Percentiles rank a stretch among this genome's conserved stretches.
These are phyloP conservation scores for Streptanthus diversifolius DNA, from an alignment of 345 rosid species.

Conservation along the genomic window DNA sequence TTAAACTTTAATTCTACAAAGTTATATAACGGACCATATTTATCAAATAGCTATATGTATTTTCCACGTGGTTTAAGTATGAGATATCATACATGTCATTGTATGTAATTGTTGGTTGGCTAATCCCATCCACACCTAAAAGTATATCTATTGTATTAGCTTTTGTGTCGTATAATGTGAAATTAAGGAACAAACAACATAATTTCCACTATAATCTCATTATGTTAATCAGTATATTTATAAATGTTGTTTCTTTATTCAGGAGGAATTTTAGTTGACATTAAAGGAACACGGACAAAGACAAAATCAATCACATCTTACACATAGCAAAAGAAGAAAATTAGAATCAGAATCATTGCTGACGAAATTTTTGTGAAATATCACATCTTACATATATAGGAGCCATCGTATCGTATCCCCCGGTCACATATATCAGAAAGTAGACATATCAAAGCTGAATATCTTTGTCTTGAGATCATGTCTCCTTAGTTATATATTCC, in stretches of 20 bases:
- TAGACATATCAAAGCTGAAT: constrained; percentile 1
- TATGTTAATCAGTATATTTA: constrained; percentile 13
- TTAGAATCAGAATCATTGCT: constrained; percentile 12
- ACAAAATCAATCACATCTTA: constrained; percentile 13
- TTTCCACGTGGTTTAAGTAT: neutral
- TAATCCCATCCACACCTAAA: neutral
- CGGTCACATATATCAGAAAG: constrained; percentile 4
- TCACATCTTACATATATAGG: constrained; percentile 25
- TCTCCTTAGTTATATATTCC: constrained; percentile 21
- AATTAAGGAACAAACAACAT: constrained; percentile 6
- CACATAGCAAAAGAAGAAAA: neutral
- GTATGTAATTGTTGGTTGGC: neutral
- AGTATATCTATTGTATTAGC: neutral
- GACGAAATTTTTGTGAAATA: neutral
- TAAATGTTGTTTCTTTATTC: constrained; percentile 19
- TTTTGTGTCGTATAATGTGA: neutral
- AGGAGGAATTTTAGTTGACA: constrained; percentile 15
- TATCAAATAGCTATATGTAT: neutral
- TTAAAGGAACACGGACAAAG: constrained; percentile 1
- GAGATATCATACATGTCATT: neutral
- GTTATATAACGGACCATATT: neutral
- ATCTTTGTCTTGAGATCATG: constrained; percentile 20
- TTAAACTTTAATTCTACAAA: too few relatives aligned
- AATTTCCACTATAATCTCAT: neutral
- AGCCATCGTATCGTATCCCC: constrained; percentile 21